Evolutionary conservation across 2,329 filamentous ascomycete species (phyloP).

Genomic region (Exserohilum turcica): DNA sequence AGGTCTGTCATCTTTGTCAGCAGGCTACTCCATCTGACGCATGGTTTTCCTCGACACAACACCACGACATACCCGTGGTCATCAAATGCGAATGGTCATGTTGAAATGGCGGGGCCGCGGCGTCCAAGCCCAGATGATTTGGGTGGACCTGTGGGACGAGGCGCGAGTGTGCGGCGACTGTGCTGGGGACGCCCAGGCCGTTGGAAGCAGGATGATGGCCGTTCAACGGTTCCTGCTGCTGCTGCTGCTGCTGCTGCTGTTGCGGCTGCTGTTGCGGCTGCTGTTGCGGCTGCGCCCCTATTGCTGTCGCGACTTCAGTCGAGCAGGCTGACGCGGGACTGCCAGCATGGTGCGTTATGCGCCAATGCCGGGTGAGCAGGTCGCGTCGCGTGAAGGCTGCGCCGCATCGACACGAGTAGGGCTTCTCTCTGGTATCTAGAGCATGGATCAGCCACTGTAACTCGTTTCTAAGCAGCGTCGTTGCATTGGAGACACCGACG

Average conservation of each 20-base stretch:
- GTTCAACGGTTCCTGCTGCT: background rate
- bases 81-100: constrained; percentile 22
- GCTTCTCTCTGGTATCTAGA: constrained; percentile 40
- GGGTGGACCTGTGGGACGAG: constrained; percentile 11
- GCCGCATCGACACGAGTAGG: constrained; percentile 36
- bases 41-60: background rate
- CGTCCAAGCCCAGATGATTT: constrained; percentile 19
- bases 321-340: constrained; percentile 13
- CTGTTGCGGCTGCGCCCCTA: constrained; percentile 8
- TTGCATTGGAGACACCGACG: constrained; percentile 26
- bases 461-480: background rate
- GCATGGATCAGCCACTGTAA: constrained; percentile 15
- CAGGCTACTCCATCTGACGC: background rate
- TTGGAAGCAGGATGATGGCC: constrained; percentile 1
- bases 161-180: background rate
- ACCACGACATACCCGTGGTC: constrained; percentile 15
- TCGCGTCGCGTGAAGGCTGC: constrained; percentile 37
- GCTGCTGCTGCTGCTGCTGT: too few relatives aligned
- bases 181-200: constrained; percentile 2
- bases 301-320: constrained; percentile 8
- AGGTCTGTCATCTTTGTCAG: constrained; percentile 12
- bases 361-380: constrained; percentile 40
- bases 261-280: too few relatives aligned
- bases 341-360: constrained; percentile 31
- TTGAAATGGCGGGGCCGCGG: constrained; percentile 15